A percentile compares a stretch with the other conserved stretches of the same genome.
Evolutionary conservation across 2,329 filamentous ascomycete species (phyloP).

Genomic region (Botrytis hyacinthi): DNA sequence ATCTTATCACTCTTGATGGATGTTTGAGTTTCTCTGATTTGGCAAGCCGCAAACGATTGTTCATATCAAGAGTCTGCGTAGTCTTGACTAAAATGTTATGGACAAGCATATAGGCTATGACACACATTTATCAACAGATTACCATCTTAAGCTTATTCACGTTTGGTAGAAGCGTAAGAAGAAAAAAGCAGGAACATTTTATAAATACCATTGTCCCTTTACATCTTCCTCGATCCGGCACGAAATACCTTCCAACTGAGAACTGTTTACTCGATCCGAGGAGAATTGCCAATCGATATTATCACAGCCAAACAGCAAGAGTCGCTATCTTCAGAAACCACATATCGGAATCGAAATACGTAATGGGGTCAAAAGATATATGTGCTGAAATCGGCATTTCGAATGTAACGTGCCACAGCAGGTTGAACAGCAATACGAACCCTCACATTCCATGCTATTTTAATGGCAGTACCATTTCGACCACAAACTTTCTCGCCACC

Average conservation of each 20-base stretch:
- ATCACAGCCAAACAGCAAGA: neutral
- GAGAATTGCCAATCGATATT: neutral
- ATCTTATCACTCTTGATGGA: neutral
- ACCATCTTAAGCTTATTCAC: neutral
- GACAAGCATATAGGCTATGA: neutral
- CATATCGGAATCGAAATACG: neutral
- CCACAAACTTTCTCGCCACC: neutral
- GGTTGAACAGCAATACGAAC: neutral
- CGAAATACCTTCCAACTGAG: neutral
- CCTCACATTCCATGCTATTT: neutral
- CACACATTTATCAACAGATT: neutral
- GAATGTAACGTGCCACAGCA: neutral
- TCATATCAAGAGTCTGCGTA: neutral
- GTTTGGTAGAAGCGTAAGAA: neutral
- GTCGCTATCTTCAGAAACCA: neutral
- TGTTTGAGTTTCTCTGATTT: neutral
- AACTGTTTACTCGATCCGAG: neutral
- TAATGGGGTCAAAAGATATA: neutral
- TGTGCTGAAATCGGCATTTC: neutral
- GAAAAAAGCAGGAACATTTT: neutral
- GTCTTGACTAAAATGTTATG: neutral
- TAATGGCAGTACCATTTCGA: neutral
- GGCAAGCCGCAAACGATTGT: neutral
- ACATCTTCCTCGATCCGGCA: neutral
- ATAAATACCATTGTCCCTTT: neutral